Base-by-base conservation (phyloP, 2,329 filamentous ascomycete species). In the Microdochium paspali region DNA sequence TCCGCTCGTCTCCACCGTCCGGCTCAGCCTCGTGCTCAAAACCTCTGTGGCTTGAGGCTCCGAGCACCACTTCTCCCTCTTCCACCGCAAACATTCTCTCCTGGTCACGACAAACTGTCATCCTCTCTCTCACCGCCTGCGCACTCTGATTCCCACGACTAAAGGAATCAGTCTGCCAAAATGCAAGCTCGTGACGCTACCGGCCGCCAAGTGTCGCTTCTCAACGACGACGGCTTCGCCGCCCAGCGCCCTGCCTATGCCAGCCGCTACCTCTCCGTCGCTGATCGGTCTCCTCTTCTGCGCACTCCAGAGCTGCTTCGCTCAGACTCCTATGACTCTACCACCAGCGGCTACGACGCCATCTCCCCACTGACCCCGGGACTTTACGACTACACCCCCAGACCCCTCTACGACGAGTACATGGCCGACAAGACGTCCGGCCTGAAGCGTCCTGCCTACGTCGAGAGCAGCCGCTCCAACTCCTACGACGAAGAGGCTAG, bases 321-420 rank as follows among this genome's bases (percentile, higher is more conserved):
- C 40, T 79, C 78, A 46, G 68, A 80, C 54, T 82, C 79, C 1
- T 82, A 78, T 60, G 79, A 82, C 58, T 82, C 79, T 10, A 74
- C 77, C 51, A 69, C 69, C 54, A 78, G 74, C 50, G 59, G 57
- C 59, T 71, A 68, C 56, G 77, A 78, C 47, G 70, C 75, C 25
- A 57, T 69, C 20, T 78, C 78, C 1, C 79, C 79, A 23, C 55
- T 79, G 50, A 82, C 79, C 0, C 79, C 79, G 1, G 69, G 68
- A 25, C 66, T 70, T 26, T 71, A 66, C 49, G 63, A 73, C 32
- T 72, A 69, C 54, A 57, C 64, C 25, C 63, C 66, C 52, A 58
- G 57, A 2, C 60, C 61, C 3, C 56, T 58, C 15, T 67, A 67
- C 49, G 67, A 66, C 24, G 66, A 68, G 10, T 64, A 63, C 50